These are phyloP conservation scores for Logfia minima DNA, from an alignment of 129 eudicot genomes.

Conservation along the genomic window DNA sequence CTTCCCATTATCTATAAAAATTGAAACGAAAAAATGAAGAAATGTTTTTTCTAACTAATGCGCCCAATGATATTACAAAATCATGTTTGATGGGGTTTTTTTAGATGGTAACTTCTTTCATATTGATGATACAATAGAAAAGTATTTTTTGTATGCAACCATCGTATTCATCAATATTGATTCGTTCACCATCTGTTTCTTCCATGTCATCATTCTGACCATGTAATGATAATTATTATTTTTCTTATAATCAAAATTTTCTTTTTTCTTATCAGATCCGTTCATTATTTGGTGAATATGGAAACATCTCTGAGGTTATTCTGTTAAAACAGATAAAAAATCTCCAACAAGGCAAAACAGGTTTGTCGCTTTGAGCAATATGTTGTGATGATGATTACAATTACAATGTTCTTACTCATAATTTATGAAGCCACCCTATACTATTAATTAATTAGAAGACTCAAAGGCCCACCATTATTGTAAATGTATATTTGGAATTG, in stretches of 20 bases:
- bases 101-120: neutral
- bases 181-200: constrained; percentile 9
- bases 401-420: constrained; percentile 11
- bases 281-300: constrained; percentile 59
- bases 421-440: neutral
- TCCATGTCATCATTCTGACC: constrained; percentile 14
- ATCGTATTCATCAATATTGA: neutral
- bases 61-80: neutral
- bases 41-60: neutral
- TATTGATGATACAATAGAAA: too few relatives aligned
- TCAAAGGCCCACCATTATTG: neutral
- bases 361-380: constrained; percentile 5
- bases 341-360: constrained; percentile 56
- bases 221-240: constrained; percentile 2
- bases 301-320: constrained; percentile 67
- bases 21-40: neutral
- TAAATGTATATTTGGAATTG: constrained; percentile 10
- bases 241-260: neutral
- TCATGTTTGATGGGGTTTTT: neutral
- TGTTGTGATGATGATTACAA: constrained; percentile 5
- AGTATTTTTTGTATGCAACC: constrained; percentile 21
- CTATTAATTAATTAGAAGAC: neutral
- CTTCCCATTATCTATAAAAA: neutral
- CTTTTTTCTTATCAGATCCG: constrained; percentile 49
- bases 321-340: constrained; percentile 55